Conservation (phyloP, 345 rosid species). For the Chamaenerion angustifolium region DNA sequence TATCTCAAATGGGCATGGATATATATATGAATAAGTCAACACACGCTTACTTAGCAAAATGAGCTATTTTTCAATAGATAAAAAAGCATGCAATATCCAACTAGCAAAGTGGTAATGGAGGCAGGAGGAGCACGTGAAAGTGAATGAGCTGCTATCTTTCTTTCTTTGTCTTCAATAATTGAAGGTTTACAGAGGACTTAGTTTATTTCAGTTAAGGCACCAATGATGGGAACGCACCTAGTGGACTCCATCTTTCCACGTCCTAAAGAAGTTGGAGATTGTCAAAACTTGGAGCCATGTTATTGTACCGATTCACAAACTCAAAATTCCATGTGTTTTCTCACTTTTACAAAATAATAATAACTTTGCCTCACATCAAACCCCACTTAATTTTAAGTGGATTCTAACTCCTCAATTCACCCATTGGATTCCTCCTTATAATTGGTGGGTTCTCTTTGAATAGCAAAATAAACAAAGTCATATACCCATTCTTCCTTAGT, state of each 20-base stretch:
- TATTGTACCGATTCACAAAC: constrained; percentile 15
- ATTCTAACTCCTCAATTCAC: constrained; percentile 72
- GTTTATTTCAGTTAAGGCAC: constrained; percentile 38
- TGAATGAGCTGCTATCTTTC: constrained; percentile 5
- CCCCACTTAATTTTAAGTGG: constrained; percentile 32
- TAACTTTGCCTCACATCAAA: constrained; percentile 18
- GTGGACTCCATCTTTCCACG: constrained; percentile 74
- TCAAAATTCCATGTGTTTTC: constrained; percentile 17
- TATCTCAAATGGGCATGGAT: no score
- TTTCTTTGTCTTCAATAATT: constrained; percentile 26
- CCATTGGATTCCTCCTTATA: constrained; percentile 15
- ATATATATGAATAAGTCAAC: no score
- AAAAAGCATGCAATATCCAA: no score
- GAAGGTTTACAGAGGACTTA: constrained; percentile 16
- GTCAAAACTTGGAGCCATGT: constrained; percentile 27
- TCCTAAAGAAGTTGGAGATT: constrained; percentile 26
- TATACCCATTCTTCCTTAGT: constrained; percentile 1
- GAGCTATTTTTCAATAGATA: no score
- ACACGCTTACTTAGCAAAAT: no score
- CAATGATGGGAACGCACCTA: constrained; percentile 32
- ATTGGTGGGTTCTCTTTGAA: constrained; percentile 45
- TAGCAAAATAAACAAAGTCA: constrained; percentile 23
- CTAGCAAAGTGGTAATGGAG: no score
- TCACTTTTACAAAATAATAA: neutral
- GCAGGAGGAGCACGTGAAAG: no score